A percentile compares a stretch with the other conserved stretches of the same genome.
Conservation (phyloP, 352 stramenopile genomes). For the Globisporangium canariense region DNA sequence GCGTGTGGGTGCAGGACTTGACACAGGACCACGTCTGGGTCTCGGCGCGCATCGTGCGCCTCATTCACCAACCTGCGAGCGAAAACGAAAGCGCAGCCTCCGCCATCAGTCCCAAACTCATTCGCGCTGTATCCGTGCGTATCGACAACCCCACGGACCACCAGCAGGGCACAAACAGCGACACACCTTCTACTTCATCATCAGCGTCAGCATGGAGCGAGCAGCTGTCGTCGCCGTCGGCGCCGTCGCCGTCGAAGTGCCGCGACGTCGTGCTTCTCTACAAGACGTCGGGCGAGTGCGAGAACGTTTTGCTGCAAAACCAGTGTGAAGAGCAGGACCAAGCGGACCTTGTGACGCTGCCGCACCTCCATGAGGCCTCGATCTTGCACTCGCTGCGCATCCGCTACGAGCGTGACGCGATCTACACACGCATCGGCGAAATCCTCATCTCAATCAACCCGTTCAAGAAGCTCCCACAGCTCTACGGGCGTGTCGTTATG, state of each 20-base stretch:
- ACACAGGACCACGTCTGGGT: slow-evolving; percentile 57
- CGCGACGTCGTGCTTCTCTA: slow-evolving; percentile 38
- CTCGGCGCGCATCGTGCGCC: slow-evolving; percentile 37
- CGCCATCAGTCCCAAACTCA: neutral
- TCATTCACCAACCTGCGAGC: neutral
- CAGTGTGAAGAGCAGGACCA: slow-evolving; percentile 57
- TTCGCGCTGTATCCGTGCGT: slow-evolving; percentile 10
- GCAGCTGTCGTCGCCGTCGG: slow-evolving; percentile 3
- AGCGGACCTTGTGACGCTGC: slow-evolving; percentile 70
- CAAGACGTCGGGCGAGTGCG: slow-evolving; percentile 41
- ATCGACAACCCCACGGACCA: neutral
- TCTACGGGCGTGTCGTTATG: slow-evolving; percentile 60
- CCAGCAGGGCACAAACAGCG: neutral
- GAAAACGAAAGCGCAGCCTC: neutral
- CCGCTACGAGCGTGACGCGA: slow-evolving; percentile 76
- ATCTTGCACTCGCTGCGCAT: slow-evolving; percentile 77
- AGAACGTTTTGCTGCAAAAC: slow-evolving; percentile 75
- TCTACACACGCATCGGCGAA: slow-evolving; percentile 87
- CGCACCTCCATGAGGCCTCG: slow-evolving; percentile 83
- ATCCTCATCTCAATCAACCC: slow-evolving; percentile 88
- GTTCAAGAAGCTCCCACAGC: slow-evolving; percentile 66
- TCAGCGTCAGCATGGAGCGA: slow-evolving; percentile 3
- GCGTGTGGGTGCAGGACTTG: slow-evolving; percentile 67
- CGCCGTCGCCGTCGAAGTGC: slow-evolving; percentile 15
- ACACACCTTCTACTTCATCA: neutral